Base-by-base conservation (phyloP, 1,139 yeast species). In the Citeromyces hawaiiensis region DNA sequence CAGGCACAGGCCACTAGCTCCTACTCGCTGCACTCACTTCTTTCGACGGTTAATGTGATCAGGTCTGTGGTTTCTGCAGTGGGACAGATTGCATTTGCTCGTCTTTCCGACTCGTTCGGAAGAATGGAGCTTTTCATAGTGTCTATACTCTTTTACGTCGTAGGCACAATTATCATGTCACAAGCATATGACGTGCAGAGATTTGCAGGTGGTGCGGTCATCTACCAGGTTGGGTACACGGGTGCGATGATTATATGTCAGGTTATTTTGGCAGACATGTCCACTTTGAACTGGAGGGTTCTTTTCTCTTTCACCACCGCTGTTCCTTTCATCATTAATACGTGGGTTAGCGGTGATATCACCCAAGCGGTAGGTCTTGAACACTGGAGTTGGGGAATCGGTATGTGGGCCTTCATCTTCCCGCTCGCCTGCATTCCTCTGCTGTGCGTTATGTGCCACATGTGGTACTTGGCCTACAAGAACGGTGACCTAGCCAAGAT, bases 381-480 rank as follows among this genome's bases (percentile, higher is more conserved):
- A n/a, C 51, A 63, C 35, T 81, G 93, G 93, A 66, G 72, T 32
- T 81, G 79, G 75, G 78, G 79, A 49, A 76, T 80, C 48, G 88
- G 81, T 35, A 79, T 81, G 71, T 82, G 83, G 83, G 87, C 87
- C 1, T 76, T 79, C 51, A 77, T 82, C 44, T 68, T 77, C 61
- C 88, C 91, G 21, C 62, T 79, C 29, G 54, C 72, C 4, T 64
- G 78, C 48, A 43, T 81, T 17, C 91, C 91, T 19, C 58, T 82
- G 42, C 48, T 76, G 23, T 44, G 46, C 9, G 69, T 79, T 48
- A 61, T 76, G 49, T 33, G 65, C 9, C 81, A 78, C 54, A 76
- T 79, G 81, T 54, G 66, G 44, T 55, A 55, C 39, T 52, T 60
- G 41, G 88, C 85, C n/a, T 52, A 66, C 35, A 65, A 60, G 40